Percentiles rank a stretch among this genome's conserved stretches.
Conservation (phyloP, 176 grass and related monocot genomes). For the Eleusine coracana region DNA sequence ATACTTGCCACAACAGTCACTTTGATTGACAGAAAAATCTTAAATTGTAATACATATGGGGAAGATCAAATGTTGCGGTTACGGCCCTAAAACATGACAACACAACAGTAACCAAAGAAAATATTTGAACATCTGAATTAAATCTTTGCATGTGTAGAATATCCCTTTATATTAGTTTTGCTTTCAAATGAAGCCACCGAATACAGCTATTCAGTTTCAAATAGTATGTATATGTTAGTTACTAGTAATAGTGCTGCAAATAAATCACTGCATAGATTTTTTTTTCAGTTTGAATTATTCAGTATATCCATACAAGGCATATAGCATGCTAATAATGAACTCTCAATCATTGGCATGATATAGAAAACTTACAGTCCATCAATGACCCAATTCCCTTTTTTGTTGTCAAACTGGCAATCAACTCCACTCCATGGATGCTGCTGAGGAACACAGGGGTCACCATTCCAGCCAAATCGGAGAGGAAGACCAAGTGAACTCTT, state of each 20-base stretch:
- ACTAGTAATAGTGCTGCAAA: neutral
- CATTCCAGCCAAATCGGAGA: constrained; percentile 96
- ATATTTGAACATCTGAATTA: neutral
- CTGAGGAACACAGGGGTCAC: constrained; percentile 92
- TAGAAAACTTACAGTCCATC: constrained; percentile 90
- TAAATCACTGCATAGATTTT: constrained; percentile 11
- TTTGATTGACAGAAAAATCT: neutral
- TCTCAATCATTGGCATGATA: constrained; percentile 22
- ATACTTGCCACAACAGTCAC: neutral
- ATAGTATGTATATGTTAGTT: neutral
- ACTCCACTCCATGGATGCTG: constrained; percentile 98
- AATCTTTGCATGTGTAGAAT: constrained; percentile 17
- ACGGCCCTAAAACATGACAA: neutral
- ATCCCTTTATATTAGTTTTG: constrained; percentile 23
- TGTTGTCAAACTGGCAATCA: constrained; percentile 81
- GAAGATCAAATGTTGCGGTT: constrained; percentile 11
- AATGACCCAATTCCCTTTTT: constrained; percentile 70
- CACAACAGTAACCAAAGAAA: neutral
- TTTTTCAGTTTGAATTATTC: constrained; percentile 13
- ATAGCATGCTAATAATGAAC: constrained; percentile 2
- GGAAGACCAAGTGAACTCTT: constrained; percentile 83
- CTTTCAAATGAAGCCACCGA: neutral
- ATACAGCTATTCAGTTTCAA: neutral
- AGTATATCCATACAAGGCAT: constrained; percentile 16
- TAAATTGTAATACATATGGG: constrained; percentile 1